Evolutionary conservation across 495 filamentous ascomycete genomes (phyloP), one percentile per base, ranked within the genome.

Genomic region (Immersiella caudata): DNA sequence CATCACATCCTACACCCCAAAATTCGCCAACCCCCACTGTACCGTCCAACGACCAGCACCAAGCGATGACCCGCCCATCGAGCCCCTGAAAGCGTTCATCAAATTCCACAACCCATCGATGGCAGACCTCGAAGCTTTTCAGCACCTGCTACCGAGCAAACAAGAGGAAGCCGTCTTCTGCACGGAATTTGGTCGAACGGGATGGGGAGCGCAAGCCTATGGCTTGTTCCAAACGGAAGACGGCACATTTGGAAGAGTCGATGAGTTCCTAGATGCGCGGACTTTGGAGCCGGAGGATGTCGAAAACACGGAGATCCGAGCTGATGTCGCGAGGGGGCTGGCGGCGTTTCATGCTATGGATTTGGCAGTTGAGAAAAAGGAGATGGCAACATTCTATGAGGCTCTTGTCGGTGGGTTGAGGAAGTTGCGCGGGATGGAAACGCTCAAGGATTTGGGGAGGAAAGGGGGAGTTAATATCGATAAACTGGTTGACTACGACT

Each of bases 261-360:
- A 77, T 18, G 74, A 77, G 68, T 77, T 73, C 62, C 46, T 76
- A 46, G 70, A 76, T 57, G 74, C 72, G 58, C 72, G 75, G 6
- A 73, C 68, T 36, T 36, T 76, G 68, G 59, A 73, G 52, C 67
- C 70, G 5, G 75, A 76, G 57, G 71, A 79, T 75, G 66, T 73
- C 62, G 70, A 79, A 51, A 51, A 77, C 49, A 6, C 51, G 60
- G 60, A 62, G 71, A 77, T 77, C 21, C 70, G 72, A 69, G 72
- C 70, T 1, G 72, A 76, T 67, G 60, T 77, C 70, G 74, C 75
- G 0, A 71, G 58, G 63, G 75, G n/a, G 66, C 35, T 68, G 26
- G 74, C 72, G 1, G 54, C 21, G 2, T 74, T 76, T 52, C 74
- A 77, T 64, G 20, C 56, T 26, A 18, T 76, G 72, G 25, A 66